Percentiles rank a stretch among this genome's conserved stretches.
These are phyloP conservation scores for Phytopythium chamaehyphon DNA, from an alignment of 352 stramenopile genomes.

Conservation along the genomic window DNA sequence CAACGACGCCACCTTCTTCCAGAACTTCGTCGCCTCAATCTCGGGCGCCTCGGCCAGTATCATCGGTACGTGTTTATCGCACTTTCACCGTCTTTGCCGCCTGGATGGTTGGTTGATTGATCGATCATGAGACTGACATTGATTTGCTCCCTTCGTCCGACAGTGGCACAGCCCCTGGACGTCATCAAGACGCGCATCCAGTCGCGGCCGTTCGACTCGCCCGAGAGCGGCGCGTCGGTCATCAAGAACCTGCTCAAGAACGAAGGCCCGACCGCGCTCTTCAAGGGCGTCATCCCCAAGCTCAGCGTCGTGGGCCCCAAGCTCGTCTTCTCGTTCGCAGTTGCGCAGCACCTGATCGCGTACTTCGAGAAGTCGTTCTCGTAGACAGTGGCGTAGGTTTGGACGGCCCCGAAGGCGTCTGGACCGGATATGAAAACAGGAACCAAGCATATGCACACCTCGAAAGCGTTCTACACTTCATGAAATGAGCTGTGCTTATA, in stretches of 20 bases:
- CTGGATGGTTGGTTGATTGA: not conserved
- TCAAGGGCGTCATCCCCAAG: constrained; percentile 95
- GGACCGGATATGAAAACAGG: too few species aligned
- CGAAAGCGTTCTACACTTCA: not conserved
- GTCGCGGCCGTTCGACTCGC: constrained; percentile 92
- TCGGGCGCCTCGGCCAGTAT: constrained; percentile 76
- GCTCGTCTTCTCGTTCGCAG: constrained; percentile 95
- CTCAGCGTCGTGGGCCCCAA: constrained; percentile 94
- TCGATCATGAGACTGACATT: constrained; percentile 5
- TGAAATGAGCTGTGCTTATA: not conserved
- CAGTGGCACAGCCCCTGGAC: constrained; percentile 91
- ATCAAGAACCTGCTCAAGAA: constrained; percentile 92
- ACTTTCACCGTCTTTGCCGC: not conserved
- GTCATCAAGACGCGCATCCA: constrained; percentile 97
- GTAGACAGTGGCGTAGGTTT: not conserved
- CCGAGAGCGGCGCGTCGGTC: constrained; percentile 87
- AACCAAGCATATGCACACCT: too few species aligned
- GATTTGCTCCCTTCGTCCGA: constrained; percentile 6
- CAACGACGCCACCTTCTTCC: constrained; percentile 89
- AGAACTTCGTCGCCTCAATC: constrained; percentile 90
- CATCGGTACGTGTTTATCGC: constrained; percentile 44
- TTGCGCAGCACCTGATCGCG: constrained; percentile 93
- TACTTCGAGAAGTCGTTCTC: constrained; percentile 89
- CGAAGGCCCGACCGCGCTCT: constrained; percentile 89
- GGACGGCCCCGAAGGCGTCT: too few species aligned